Percentiles rank a stretch among this genome's conserved stretches.
Evolutionary conservation across 768 basidiomycete species (phyloP).

Genomic region (Boletus edulis): DNA sequence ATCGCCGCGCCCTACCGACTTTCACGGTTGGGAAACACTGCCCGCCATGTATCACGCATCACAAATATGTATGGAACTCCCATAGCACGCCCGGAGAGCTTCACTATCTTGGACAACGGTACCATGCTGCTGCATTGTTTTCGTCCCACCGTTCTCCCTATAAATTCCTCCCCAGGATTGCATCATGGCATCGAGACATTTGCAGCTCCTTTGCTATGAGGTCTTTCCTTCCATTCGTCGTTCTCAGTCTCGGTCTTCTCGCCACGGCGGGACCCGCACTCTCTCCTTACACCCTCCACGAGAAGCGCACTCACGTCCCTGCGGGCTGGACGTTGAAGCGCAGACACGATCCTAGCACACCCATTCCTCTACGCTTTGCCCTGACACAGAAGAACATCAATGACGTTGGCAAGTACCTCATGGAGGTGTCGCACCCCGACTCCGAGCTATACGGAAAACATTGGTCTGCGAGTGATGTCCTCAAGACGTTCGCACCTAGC

Average conservation of each 20-base stretch:
- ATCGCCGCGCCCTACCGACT: no score
- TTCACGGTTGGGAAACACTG: no score
- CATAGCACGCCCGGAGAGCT: background rate
- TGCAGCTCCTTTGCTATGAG: slow-evolving; percentile 7
- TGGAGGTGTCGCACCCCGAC: slow-evolving; percentile 37
- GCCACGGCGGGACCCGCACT: slow-evolving; percentile 7
- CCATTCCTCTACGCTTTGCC: slow-evolving; percentile 30
- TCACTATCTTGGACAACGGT: background rate
- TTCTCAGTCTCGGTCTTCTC: background rate
- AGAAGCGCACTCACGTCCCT: slow-evolving; percentile 33
- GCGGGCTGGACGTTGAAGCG: slow-evolving; percentile 37
- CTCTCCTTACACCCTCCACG: slow-evolving; percentile 34
- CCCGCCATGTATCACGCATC: no score
- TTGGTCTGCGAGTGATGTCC: slow-evolving; percentile 29
- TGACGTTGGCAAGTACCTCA: slow-evolving; percentile 24
- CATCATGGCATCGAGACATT: background rate
- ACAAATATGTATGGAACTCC: background rate
- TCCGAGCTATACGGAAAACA: slow-evolving; percentile 31
- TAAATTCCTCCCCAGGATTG: slow-evolving; percentile 3
- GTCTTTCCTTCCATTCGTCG: slow-evolving; percentile 15
- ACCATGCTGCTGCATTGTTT: background rate
- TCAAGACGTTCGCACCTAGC: slow-evolving; percentile 21
- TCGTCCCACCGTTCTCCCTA: slow-evolving; percentile 9
- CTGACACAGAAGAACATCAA: slow-evolving; percentile 18
- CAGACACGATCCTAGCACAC: slow-evolving; percentile 32